Percentiles rank a stretch among this genome's conserved stretches.
Evolutionary conservation across 768 basidiomycete genomes (phyloP).

Genomic region (Amanita muscaria): DNA sequence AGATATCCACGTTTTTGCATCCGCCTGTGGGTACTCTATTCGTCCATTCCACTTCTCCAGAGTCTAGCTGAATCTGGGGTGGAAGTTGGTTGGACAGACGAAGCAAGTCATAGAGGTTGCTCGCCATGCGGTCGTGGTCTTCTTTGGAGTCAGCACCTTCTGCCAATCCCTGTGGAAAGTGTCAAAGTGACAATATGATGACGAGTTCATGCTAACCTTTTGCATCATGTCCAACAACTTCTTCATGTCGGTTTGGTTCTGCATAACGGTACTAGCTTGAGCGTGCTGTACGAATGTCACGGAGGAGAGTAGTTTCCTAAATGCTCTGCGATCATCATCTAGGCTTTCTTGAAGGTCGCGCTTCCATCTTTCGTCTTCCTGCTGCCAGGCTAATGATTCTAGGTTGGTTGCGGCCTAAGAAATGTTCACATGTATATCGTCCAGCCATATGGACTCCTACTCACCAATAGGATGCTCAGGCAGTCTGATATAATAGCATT

Average conservation of each 20-base stretch:
- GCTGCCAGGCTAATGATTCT: background rate
- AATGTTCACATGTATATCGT: slow-evolving; percentile 13
- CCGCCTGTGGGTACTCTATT: slow-evolving; percentile 43
- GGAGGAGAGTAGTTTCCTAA: slow-evolving; percentile 30
- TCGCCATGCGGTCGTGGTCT: slow-evolving; percentile 35
- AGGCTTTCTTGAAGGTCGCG: background rate
- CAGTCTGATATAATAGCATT: slow-evolving; percentile 38
- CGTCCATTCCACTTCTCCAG: slow-evolving; percentile 43
- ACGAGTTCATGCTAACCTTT: no score
- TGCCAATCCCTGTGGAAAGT: slow-evolving; percentile 21
- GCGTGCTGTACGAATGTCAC: slow-evolving; percentile 34
- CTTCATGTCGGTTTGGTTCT: slow-evolving; percentile 25
- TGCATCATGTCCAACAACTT: slow-evolving; percentile 44
- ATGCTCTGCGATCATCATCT: background rate
- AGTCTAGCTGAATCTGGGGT: slow-evolving; percentile 40
- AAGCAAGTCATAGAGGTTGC: slow-evolving; percentile 44
- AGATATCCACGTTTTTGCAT: slow-evolving; percentile 43
- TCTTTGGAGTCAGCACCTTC: slow-evolving; percentile 25
- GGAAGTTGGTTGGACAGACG: slow-evolving; percentile 35
- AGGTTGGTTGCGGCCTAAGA: slow-evolving; percentile 21
- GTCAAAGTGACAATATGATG: no score
- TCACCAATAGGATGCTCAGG: slow-evolving; percentile 38
- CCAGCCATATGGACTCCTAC: background rate
- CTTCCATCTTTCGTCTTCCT: slow-evolving; percentile 4
- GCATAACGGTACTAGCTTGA: slow-evolving; percentile 24